Base-by-base conservation (phyloP, 176 grass and related monocot genomes). In the Triticum urartu region DNA sequence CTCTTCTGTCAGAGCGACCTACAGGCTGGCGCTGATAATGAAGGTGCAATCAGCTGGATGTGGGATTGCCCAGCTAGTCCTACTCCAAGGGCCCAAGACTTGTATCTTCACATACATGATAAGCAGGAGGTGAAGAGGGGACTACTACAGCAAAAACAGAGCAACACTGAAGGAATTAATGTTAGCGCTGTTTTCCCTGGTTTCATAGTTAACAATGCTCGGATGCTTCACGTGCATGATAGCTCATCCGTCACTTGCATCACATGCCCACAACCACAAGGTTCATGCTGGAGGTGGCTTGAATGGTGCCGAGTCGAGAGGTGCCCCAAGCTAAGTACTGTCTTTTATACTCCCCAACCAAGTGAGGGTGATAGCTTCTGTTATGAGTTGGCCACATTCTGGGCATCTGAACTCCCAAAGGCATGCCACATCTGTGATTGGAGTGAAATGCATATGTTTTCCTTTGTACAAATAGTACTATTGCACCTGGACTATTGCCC, bases 271-370 rank as follows among this genome's bases (percentile, higher is more conserved):
- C 1, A 0, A 14, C 0, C 6, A 15, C 1, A 0, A 14, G 6
- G 7, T 21, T 12, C 24, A 28, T 1, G 0, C 0, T 87, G 78
- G 77, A 0, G 0, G 2, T 0, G 0, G 0, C 18, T 88, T 10
- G 0, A 0, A 2, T 25, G 18, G 47, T 59, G 54, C 18, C 54
- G 54, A 21, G 18, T 59, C 18, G 54, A 59, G 54, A 59, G 54
- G 7, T 59, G 54, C 7, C 18, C 54, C 18, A 7, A 59, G 18
- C 54, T 59, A 0, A 6, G 3, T 59, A 59, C 54, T 59, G 54
- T 59, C 6, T 59, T 59, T 59, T 7, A 7, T 59, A 59, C 54
- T 58, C 6, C 2, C 54, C 54, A 59, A 21, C 54, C 7, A 21
- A 21, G 54, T 21, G 0, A 21, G 54, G 54, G 54, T 59, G 54